Evolutionary conservation across 169 alveolate species (phyloP).

Genomic region (Amoebophrya sp.): DNA sequence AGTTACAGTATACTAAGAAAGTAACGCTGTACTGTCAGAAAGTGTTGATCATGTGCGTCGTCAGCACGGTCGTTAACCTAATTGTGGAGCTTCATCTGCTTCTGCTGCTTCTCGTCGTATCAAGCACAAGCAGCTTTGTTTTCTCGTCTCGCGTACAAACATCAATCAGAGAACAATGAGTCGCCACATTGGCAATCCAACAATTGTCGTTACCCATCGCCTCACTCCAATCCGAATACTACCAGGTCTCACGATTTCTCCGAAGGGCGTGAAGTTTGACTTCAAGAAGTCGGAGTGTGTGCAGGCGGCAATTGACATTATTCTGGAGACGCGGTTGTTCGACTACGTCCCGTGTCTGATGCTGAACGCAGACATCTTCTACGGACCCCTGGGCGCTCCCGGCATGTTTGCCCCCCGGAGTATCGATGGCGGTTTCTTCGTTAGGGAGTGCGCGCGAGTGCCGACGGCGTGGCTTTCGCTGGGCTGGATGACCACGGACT

Average conservation of each 20-base stretch:
- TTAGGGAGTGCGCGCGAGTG: not conserved
- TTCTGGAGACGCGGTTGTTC: not conserved
- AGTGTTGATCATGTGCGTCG: too few relatives aligned
- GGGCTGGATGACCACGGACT: not conserved
- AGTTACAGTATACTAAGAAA: too few relatives aligned
- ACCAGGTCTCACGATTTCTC: not conserved
- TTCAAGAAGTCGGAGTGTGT: not conserved
- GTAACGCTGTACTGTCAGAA: too few relatives aligned
- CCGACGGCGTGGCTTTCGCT: not conserved
- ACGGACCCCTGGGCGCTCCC: not conserved
- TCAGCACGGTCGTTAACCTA: too few relatives aligned
- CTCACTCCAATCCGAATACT: not conserved
- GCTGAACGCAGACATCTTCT: not conserved
- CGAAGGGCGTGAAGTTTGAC: not conserved
- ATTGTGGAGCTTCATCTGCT: too few relatives aligned
- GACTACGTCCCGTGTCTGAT: not conserved
- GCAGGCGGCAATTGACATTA: not conserved
- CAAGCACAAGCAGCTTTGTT: not conserved
- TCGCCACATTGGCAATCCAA: too few relatives aligned
- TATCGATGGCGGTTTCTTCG: not conserved
- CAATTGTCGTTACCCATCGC: too few relatives aligned
- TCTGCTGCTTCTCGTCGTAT: not conserved
- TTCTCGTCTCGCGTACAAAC: too few relatives aligned
- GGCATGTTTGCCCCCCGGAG: not conserved
- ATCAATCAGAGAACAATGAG: too few relatives aligned